phyloP scores from a whole-genome alignment of 2,329 filamentous ascomycete genomes.

The Tolypocladium nubicola region DNA sequence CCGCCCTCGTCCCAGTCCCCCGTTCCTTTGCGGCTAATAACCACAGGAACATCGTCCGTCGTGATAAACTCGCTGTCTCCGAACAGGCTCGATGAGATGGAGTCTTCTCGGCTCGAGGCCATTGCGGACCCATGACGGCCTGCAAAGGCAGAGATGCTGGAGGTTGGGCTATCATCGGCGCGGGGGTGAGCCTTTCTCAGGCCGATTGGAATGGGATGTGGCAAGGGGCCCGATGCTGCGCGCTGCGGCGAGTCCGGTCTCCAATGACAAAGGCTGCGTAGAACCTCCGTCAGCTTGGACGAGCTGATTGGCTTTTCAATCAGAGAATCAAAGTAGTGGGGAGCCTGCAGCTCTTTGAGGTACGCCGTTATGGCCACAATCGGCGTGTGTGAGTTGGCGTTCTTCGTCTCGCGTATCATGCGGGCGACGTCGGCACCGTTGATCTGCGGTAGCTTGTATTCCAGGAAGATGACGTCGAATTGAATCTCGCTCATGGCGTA shows the following conservation, averaged over 20 bases:
- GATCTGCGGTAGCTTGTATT: constrained; percentile 90
- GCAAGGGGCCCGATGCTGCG: constrained; percentile 32
- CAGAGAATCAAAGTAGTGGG: constrained; percentile 89
- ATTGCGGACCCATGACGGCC: constrained; percentile 65
- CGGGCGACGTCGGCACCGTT: constrained; percentile 91
- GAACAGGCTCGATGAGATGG: constrained; percentile 78
- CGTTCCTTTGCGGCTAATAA: constrained; percentile 60
- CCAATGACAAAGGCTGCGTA: constrained; percentile 87
- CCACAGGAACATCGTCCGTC: constrained; percentile 67
- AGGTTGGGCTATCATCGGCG: constrained; percentile 75
- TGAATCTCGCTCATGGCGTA: constrained; percentile 96
- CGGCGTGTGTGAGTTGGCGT: constrained; percentile 85
- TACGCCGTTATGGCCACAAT: constrained; percentile 97
- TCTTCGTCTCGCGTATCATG: constrained; percentile 96
- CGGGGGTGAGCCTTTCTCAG: constrained; percentile 54
- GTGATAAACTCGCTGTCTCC: constrained; percentile 74
- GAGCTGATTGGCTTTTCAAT: constrained; percentile 96
- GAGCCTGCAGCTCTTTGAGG: constrained; percentile 89
- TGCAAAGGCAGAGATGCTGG: constrained; percentile 62
- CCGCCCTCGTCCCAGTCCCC: constrained; percentile 74
- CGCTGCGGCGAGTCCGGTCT: constrained; percentile 56
- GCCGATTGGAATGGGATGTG: constrained; percentile 51
- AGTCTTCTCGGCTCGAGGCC: constrained; percentile 76
- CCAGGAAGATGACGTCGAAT: constrained; percentile 97
- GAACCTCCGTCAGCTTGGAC: constrained; percentile 78